Base-by-base conservation (phyloP, 148 eudicot species). In the Rhododendron henanense region DNA sequence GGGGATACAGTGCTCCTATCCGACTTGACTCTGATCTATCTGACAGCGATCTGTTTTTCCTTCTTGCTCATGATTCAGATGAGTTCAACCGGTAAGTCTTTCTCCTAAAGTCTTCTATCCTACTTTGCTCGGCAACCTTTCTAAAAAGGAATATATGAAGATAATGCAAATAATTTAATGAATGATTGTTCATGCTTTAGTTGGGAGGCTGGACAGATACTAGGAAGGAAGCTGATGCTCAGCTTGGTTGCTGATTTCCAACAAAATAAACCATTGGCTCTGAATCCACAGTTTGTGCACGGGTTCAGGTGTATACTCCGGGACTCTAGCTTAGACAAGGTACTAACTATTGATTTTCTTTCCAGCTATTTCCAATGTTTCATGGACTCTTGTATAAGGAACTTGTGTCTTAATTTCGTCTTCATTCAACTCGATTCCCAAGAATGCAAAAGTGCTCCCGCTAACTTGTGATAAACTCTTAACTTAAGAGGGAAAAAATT, bases 11-110 rank as follows among this genome's bases (percentile, higher is more conserved):
- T 87, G 96, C 97, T 82, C 99, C 99, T 75, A 91, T 97, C 84
- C 94, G 98, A 71, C 94, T 97, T 10, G 92, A 93, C 83, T 92
- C 98, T 85, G 99, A 97, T 92, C 93, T 94, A 23, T 87, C 94
- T 80, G 98, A 97, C 45, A 88, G 84, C 85, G 98, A 95, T 90
- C 90, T 97, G 81, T 92, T 86, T 90, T 95, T 97, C 93, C 99
- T 97, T 75, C 96, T 97, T 61, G 99, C 99, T 84, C 90, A 97
- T 89, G 99, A 97, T 88, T 95, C 98, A 4, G 98, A 97, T 89
- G 98, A 93, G 90, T 97, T 95, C 87, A 97, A 95, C 91, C 96
- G 98, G 99, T 95, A 94, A 77, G 83, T 84, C 48, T 51, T 76
- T 25, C 15, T 57, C 25, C 35, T 41, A 61, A 59, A 15, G 21